Evolutionary conservation across 331 rosid genomes (phyloP), one percentile per base, ranked within the genome.

Genomic region (Spiraea crenata): DNA sequence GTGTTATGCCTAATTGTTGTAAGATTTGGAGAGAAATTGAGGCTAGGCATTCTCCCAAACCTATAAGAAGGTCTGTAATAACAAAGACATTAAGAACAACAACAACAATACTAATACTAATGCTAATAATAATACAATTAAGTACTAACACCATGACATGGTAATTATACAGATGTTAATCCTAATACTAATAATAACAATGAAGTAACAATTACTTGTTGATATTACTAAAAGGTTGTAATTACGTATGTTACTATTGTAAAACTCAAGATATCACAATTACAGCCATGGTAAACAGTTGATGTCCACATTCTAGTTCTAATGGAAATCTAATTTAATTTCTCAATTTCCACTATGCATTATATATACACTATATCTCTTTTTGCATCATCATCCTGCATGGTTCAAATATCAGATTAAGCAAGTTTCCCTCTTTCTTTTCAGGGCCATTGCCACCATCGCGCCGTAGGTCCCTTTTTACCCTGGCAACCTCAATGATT

Each of bases 401-500:
- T 61, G 14, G 6, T 67, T 71, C 72, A 59, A 65, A 65, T 75
- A 68, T 82, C 57, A 72, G 68, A 73, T 75, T 56, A 64, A 50
- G 58, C 41, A 63, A 46, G 65, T 63, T 67, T 63, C 74, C 65
- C 47, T 57, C 57, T 49, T 67, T 67, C 66, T 35, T 71, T 83
- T 65, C 87, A 91, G 99, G 96, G 67, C 17, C 80, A 60, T 56
- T 95, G 77, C 90, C 93, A 65, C 90, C 99, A 57, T 95, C 97
- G 14, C 90, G 92, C 3, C 80, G 93, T 42, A 83, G 99, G 79
- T 95, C 98, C 67, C 85, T 95, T 34, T 83, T 84, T 82, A 80
- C 87, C 77, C 77, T 91, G 76, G 98, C 99, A 77, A 81, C 86
- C 66, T 85, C 98, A 15, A 91, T 91, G 99, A 89, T 89, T 79